phyloP scores from a whole-genome alignment of 768 basidiomycete species.

The Coprinopsis sp. region DNA sequence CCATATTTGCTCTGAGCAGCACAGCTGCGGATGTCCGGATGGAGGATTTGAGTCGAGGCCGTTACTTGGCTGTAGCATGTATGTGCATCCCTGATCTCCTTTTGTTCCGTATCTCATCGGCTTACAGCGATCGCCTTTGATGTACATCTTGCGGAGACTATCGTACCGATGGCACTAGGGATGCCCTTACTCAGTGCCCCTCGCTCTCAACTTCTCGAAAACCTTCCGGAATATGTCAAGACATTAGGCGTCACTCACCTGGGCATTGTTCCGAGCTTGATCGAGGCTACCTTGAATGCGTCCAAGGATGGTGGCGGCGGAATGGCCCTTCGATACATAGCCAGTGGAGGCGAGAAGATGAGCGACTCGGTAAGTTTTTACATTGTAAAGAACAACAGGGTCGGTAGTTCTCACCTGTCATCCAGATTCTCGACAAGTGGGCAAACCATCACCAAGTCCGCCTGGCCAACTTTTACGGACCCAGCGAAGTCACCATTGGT shows the following conservation, averaged over 20 bases:
- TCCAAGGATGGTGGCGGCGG: slow-evolving; percentile 18
- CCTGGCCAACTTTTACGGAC: slow-evolving; percentile 49
- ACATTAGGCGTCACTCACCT: slow-evolving; percentile 41
- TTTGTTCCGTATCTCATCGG: slow-evolving; percentile 6
- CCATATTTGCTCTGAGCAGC: slow-evolving; percentile 28
- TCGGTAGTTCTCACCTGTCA: not conserved
- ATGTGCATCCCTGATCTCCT: slow-evolving; percentile 12
- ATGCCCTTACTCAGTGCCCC: slow-evolving; percentile 40
- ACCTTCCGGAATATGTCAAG: slow-evolving; percentile 33
- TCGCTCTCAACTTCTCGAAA: slow-evolving; percentile 40
- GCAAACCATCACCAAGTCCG: slow-evolving; percentile 38
- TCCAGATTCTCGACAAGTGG: slow-evolving; percentile 42
- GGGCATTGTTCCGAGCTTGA: slow-evolving; percentile 48
- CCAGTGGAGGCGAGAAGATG: slow-evolving; percentile 50
- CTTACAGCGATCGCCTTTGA: slow-evolving; percentile 46
- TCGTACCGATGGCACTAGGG: slow-evolving; percentile 38
- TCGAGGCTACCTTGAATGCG: slow-evolving; percentile 43
- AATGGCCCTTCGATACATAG: slow-evolving; percentile 38
- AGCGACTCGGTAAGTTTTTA: slow-evolving; percentile 37
- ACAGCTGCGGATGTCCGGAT: slow-evolving; percentile 26
- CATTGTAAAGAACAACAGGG: slow-evolving; percentile 9
- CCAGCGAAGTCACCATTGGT: slow-evolving; percentile 50
- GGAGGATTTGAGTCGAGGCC: slow-evolving; percentile 22
- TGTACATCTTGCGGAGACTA: slow-evolving; percentile 43
- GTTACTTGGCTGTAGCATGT: slow-evolving; percentile 43